phyloP scores from a whole-genome alignment of 805 yeast species.

The Debaryomyces maramus region DNA sequence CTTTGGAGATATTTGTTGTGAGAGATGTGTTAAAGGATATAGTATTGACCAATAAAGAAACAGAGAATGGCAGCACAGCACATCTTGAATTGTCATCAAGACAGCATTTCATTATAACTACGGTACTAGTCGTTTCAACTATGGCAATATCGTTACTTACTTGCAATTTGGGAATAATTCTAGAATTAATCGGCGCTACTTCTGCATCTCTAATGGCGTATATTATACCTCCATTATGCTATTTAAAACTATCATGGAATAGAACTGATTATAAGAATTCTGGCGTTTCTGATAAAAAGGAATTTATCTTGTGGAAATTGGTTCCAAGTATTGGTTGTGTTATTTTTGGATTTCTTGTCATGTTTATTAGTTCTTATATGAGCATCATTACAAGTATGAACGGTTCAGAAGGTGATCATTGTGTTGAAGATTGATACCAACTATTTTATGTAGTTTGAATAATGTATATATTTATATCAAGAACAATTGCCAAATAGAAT shows the following conservation, averaged over 20 bases:
- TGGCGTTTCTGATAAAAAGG: constrained; percentile 19
- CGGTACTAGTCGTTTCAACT: constrained; percentile 61
- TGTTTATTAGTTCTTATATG: constrained; percentile 79
- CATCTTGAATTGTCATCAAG: constrained; percentile 42
- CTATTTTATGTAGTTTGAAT: background rate
- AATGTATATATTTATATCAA: constrained; percentile 15
- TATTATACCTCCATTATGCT: constrained; percentile 86
- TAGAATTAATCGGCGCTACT: constrained; percentile 89
- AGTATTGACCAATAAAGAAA: constrained; percentile 27
- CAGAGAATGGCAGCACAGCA: constrained; percentile 25
- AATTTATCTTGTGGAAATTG: constrained; percentile 40
- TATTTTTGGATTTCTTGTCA: constrained; percentile 69
- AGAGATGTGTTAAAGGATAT: constrained; percentile 81
- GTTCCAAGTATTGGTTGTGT: constrained; percentile 62
- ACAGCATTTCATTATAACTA: constrained; percentile 65
- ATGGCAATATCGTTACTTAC: constrained; percentile 77
- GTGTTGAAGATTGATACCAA: constrained; percentile 35
- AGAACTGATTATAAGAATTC: constrained; percentile 34
- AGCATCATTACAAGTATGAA: constrained; percentile 53
- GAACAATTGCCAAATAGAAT: constrained; percentile 2
- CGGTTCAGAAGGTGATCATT: constrained; percentile 46
- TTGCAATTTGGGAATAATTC: constrained; percentile 84
- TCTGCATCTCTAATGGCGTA: constrained; percentile 93
- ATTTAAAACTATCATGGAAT: constrained; percentile 58
- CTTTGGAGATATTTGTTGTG: constrained; percentile 86